Evolutionary conservation across 176 grass and related monocot genomes (phyloP), one percentile per base, ranked within the genome.

Genomic region (Secale cereale): DNA sequence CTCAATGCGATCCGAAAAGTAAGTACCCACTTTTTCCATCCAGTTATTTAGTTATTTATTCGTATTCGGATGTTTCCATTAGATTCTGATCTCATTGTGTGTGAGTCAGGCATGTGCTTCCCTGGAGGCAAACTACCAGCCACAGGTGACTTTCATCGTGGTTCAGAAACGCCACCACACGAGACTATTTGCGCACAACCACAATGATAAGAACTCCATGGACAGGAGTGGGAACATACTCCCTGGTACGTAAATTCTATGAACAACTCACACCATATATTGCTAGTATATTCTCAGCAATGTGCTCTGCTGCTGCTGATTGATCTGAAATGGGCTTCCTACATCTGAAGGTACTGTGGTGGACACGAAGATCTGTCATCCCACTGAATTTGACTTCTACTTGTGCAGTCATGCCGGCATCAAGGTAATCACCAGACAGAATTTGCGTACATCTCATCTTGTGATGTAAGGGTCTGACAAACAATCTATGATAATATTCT

Each of bases 361-460:
- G 14, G 97, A 98, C 63, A 85, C 87, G 8, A 95, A 91, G 82
- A 98, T 98, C 41, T 98, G 93, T 73, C 97, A 98, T 59, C 97
- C 97, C 3, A 98, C 93, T n/a, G 93, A 95, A 31, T 98, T 98
- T 14, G 93, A 95, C 57, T 98, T 95, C 70, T 98, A 91, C 78
- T 60, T 98, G 68, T 95, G 97, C 87, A 98, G 97, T 66, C 96
- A 98, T 87, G 93, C 96, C 46, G 96, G 96, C 59, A 95, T 98
- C 30, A 90, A 95, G 84, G 91, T 92, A 70, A 71, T n/a, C 43
- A 31, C 43, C 26, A 20, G 19, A 37, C 41, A 31, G 19, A 37
- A 41, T 43, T 15, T 29, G 3, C 67, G 67, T 74, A 16, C 31
- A 67, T 74, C 5, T 31, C 6, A 5, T 6, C 3, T 15, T 46